Percentiles rank a stretch among this genome's conserved stretches.
Conservation (phyloP, 768 basidiomycete species). For the Kwoniella dejecticola region DNA sequence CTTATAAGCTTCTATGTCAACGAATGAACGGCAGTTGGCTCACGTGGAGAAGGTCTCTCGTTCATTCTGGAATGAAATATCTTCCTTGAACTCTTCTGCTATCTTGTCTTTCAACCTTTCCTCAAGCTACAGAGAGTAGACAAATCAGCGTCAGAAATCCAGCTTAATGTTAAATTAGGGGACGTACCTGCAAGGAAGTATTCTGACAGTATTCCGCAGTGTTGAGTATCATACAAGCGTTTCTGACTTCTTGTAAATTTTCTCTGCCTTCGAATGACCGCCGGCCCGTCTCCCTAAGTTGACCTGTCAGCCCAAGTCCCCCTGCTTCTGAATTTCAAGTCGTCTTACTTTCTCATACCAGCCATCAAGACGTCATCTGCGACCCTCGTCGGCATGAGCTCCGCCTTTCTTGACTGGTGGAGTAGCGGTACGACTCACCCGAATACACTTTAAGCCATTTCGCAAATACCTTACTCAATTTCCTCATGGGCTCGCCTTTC, state of each 20-base stretch:
- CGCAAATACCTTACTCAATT: conserved; percentile 76
- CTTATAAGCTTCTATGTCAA: background rate
- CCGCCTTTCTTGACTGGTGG: no score
- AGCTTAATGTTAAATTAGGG: background rate
- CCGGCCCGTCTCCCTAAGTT: conserved; percentile 57
- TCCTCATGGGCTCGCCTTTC: conserved; percentile 77
- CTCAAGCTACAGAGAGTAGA: conserved; percentile 70
- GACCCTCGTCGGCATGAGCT: conserved; percentile 17
- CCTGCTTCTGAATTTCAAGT: background rate
- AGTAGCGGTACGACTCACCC: no score
- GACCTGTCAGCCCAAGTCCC: conserved; percentile 5
- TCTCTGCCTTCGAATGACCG: conserved; percentile 78
- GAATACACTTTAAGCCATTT: conserved; percentile 96
- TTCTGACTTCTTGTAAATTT: conserved; percentile 73
- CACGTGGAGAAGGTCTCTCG: conserved; percentile 87
- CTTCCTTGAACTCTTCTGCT: conserved; percentile 71
- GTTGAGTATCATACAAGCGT: conserved; percentile 86
- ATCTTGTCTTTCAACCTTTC: conserved; percentile 86
- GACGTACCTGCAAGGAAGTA: conserved; percentile 77
- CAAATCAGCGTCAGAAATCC: background rate
- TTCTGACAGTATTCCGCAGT: conserved; percentile 96
- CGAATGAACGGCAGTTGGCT: conserved; percentile 13
- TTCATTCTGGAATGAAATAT: conserved; percentile 79
- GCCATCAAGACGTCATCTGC: conserved; percentile 82
- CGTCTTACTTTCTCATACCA: conserved; percentile 68